phyloP scores from a whole-genome alignment of 352 stramenopile species.

The Phytophthora pisi region DNA sequence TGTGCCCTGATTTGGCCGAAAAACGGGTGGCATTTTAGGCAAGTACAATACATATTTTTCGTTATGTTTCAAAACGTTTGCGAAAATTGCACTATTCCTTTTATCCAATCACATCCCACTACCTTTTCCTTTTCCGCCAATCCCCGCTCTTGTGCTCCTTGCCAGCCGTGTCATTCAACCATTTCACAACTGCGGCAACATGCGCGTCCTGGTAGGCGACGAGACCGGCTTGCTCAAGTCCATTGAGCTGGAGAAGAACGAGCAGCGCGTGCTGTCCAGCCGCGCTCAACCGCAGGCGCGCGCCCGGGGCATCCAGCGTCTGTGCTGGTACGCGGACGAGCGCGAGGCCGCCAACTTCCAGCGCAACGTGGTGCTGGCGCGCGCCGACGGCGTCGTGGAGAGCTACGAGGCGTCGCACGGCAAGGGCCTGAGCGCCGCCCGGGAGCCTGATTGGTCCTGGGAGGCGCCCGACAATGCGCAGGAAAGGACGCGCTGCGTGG shows the following conservation, averaged over 20 bases:
- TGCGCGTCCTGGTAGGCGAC: slow-evolving; percentile 82
- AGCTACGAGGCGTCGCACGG: slow-evolving; percentile 56
- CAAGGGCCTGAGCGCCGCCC: slow-evolving; percentile 31
- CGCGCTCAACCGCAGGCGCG: slow-evolving; percentile 53
- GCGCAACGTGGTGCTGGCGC: slow-evolving; percentile 64
- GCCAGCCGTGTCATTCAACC: slow-evolving; percentile 20
- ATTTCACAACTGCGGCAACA: slow-evolving; percentile 27
- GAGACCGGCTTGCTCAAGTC: slow-evolving; percentile 87
- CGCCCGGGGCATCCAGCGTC: slow-evolving; percentile 50
- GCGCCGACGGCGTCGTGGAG: slow-evolving; percentile 69
- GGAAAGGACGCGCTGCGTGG: slow-evolving; percentile 42
- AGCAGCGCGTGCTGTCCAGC: slow-evolving; percentile 66
- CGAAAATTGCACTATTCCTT: neutral
- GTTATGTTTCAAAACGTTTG: too few species aligned
- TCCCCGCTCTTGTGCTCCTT: slow-evolving; percentile 1
- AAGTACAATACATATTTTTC: too few species aligned
- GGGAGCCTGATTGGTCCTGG: slow-evolving; percentile 61
- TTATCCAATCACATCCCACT: neutral
- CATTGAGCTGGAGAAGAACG: slow-evolving; percentile 73
- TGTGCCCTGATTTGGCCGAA: too few species aligned
- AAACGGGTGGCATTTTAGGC: too few species aligned
- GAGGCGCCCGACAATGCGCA: slow-evolving; percentile 10
- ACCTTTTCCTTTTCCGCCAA: slow-evolving; percentile 11
- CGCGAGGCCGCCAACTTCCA: slow-evolving; percentile 35
- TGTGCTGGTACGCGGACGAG: slow-evolving; percentile 71